phyloP scores from a whole-genome alignment of 495 filamentous ascomycete species.

The Lepidopterella palustris region DNA sequence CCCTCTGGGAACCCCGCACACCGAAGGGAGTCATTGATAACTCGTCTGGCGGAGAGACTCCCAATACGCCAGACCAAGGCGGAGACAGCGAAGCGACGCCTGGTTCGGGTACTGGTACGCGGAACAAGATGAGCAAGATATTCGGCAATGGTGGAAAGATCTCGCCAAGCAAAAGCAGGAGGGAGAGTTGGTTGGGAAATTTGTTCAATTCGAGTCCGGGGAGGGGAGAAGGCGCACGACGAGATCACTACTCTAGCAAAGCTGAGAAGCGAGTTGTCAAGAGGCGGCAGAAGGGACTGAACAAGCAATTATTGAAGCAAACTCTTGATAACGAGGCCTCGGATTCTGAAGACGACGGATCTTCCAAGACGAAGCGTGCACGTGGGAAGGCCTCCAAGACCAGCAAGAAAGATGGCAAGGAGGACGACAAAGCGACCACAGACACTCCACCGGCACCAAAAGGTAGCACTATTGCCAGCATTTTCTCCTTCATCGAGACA shows the following conservation, averaged over 20 bases:
- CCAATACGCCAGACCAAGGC: conserved; percentile 62
- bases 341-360: conserved; percentile 4
- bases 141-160: conserved; percentile 2
- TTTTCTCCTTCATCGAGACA: conserved; percentile 63
- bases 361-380: neutral
- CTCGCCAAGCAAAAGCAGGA: conserved; percentile 4
- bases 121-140: conserved; percentile 35
- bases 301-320: neutral
- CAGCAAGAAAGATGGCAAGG: neutral
- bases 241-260: conserved; percentile 19
- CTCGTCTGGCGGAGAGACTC: conserved; percentile 67
- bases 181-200: conserved; percentile 5
- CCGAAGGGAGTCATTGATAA: conserved; percentile 55
- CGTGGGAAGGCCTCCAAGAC: conserved; percentile 12
- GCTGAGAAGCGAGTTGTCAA: conserved; percentile 21
- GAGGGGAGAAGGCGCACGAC: conserved; percentile 8
- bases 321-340: conserved; percentile 7
- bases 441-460: neutral
- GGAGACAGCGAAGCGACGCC: conserved; percentile 65
- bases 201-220: conserved; percentile 3
- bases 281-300: conserved; percentile 17
- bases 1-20: conserved; percentile 52
- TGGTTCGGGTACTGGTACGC: conserved; percentile 42
- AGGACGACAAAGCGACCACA: conserved; percentile 9
- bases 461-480: conserved; percentile 41